These are phyloP conservation scores for Amanita rimosa DNA, from an alignment of 768 basidiomycete species.

Conservation along the genomic window DNA sequence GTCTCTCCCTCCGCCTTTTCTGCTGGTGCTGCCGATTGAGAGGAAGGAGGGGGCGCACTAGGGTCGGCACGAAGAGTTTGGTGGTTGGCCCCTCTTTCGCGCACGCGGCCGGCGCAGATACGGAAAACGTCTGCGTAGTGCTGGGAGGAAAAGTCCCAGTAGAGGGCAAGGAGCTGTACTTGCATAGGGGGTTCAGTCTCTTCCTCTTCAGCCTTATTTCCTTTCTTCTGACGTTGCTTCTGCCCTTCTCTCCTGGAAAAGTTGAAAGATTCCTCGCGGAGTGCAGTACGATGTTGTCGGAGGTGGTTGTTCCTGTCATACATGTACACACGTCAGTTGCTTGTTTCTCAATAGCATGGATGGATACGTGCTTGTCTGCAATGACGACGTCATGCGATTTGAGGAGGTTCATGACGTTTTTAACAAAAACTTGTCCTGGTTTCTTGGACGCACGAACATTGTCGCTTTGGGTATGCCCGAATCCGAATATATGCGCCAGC, in stretches of 20 bases:
- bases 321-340: too few relatives aligned
- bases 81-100: conserved; percentile 72
- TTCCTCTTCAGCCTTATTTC: too few relatives aligned
- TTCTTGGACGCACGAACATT: conserved; percentile 67
- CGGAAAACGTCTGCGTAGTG: conserved; percentile 56
- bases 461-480: conserved; percentile 91
- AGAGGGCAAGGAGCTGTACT: conserved; percentile 68
- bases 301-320: conserved; percentile 75
- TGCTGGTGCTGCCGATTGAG: conserved; percentile 14
- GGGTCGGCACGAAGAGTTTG: conserved; percentile 61
- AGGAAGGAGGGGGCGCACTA: conserved; percentile 9
- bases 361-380: conserved; percentile 68
- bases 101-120: conserved; percentile 68
- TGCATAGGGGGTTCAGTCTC: conserved; percentile 22
- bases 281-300: conserved; percentile 58
- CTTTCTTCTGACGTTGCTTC: too few relatives aligned
- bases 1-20: conserved; percentile 10
- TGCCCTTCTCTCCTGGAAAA: conserved; percentile 7
- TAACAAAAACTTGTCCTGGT: conserved; percentile 55
- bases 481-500: conserved; percentile 67
- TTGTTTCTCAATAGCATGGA: neutral
- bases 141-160: conserved; percentile 53
- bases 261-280: conserved; percentile 42
- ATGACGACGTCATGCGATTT: conserved; percentile 67
- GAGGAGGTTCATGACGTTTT: conserved; percentile 57